A percentile compares a stretch with the other conserved stretches of the same genome.
These are phyloP conservation scores for Paracoccidioides brasiliensis DNA, from an alignment of 2,329 filamentous ascomycete species.

Conservation along the genomic window DNA sequence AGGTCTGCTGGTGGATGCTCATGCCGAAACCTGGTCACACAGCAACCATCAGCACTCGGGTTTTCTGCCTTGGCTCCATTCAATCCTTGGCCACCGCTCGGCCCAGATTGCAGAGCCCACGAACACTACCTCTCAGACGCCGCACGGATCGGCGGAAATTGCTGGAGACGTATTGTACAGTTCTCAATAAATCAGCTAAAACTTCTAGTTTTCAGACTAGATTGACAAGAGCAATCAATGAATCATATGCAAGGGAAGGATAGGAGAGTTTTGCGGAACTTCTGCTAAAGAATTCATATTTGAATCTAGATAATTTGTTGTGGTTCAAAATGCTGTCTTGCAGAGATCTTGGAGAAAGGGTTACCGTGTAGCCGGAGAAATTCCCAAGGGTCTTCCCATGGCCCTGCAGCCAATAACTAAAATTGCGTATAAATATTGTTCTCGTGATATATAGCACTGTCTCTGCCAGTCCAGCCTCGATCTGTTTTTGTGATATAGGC, in stretches of 20 bases:
- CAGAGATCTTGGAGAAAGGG: constrained; percentile 2
- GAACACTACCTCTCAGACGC: constrained; percentile 7
- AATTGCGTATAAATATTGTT: neutral
- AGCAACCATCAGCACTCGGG: neutral
- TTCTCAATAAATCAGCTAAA: constrained; percentile 6
- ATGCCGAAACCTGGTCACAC: neutral
- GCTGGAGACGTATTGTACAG: constrained; percentile 8
- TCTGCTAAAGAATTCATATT: neutral
- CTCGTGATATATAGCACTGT: neutral
- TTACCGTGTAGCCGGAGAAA: neutral
- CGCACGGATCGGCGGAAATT: constrained; percentile 8
- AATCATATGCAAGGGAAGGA: constrained; percentile 6
- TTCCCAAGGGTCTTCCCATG: constrained; percentile 2
- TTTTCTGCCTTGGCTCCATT: neutral
- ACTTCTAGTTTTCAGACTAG: neutral
- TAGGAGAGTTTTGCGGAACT: constrained; percentile 1
- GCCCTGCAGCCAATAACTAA: constrained; percentile 5
- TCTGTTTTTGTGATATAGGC: constrained; percentile 3
- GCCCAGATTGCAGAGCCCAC: constrained; percentile 5
- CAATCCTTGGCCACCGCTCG: neutral
- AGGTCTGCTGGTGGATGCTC: neutral
- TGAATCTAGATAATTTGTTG: neutral
- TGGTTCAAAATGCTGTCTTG: constrained; percentile 3
- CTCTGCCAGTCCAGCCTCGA: constrained; percentile 2
- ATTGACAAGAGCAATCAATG: constrained; percentile 3